Base-by-base conservation (phyloP, 1,139 yeast genomes). In the Suhomyces yuchorum region DNA sequence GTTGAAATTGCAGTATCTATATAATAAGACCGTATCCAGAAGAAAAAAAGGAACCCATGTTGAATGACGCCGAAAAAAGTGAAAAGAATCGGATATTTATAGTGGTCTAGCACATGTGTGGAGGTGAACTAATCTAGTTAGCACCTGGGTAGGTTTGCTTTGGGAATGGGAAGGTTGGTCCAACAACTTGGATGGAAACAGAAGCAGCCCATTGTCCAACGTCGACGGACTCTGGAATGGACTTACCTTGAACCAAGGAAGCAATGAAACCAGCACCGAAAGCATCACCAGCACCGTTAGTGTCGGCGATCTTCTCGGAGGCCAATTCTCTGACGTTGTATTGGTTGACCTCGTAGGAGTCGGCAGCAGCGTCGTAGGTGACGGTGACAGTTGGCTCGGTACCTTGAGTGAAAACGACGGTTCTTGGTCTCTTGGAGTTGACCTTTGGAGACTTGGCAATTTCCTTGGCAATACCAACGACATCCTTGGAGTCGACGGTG, bases 251-350 rank as follows among this genome's bases (percentile, higher is more conserved):
- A 48, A 89, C 96, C 58, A 92, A 74, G 52, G 92, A 95, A 52
- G 97, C 97, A 58, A 92, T 73, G 70, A 93, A 93, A 50, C 99
- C 99, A 65, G 96, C 96, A 51, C 98, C 99, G 66, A 93, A 93
- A 20, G 99, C 98, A 67, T 93, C 99, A 69, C 99, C 99, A 41
- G 99, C 99, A 77, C 99, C 99, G 73, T 93, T 93, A 66, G 98
- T 89, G 75, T 93, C 99, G 50, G 80, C 85, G 55, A 93, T 80
- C 70, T 86, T 77, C 44, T 78, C 72, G 41, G 81, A 63, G 41
- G 81, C 86, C 63, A 93, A 79, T 53, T 85, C 80, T 59, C 82
- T 85, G 48, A 93, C 97, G 45, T 87, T 78, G 77, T 70, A 83
- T 60, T 75, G 74, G 56, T 78, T 68, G 53, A 80, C 72, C 19